These are phyloP conservation scores for Discostella stelligeroides DNA, from an alignment of 108 stramenopile species.

Conservation along the genomic window DNA sequence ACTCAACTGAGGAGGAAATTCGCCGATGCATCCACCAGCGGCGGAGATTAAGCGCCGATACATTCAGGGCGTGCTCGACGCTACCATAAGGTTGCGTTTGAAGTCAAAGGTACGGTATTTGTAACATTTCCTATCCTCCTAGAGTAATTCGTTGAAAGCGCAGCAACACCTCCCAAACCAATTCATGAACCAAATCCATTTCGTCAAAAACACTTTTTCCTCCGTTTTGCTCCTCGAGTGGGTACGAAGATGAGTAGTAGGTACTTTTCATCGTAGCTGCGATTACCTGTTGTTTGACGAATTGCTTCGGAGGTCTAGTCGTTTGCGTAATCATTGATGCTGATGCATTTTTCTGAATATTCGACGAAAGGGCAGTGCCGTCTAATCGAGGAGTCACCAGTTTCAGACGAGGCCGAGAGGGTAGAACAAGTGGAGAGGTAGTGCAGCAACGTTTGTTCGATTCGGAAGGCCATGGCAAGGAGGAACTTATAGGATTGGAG, in stretches of 20 bases:
- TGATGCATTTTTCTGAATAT: neutral
- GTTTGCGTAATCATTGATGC: neutral
- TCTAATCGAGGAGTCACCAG: neutral
- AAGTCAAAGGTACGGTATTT: too few relatives aligned
- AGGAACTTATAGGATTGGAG: neutral
- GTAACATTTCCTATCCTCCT: too few relatives aligned
- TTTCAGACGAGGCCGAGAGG: neutral
- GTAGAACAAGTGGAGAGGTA: neutral
- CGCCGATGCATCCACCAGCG: too few relatives aligned
- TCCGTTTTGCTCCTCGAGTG: neutral
- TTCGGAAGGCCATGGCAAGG: neutral
- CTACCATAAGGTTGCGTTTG: too few relatives aligned
- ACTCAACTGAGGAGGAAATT: too few relatives aligned
- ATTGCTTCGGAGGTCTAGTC: neutral
- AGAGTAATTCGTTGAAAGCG: too few relatives aligned
- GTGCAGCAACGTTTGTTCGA: neutral
- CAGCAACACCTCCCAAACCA: neutral
- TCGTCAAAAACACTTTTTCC: constrained; percentile 11
- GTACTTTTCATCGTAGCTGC: neutral
- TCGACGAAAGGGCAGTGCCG: constrained; percentile 2
- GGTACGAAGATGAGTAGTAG: constrained; percentile 6
- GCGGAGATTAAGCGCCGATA: too few relatives aligned
- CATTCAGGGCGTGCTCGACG: too few relatives aligned
- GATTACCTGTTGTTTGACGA: neutral
- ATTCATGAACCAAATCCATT: neutral